Percentiles rank a stretch among this genome's conserved stretches.
Evolutionary conservation across 208 protist species (phyloP).

Genomic region (Crithidia sp.): DNA sequence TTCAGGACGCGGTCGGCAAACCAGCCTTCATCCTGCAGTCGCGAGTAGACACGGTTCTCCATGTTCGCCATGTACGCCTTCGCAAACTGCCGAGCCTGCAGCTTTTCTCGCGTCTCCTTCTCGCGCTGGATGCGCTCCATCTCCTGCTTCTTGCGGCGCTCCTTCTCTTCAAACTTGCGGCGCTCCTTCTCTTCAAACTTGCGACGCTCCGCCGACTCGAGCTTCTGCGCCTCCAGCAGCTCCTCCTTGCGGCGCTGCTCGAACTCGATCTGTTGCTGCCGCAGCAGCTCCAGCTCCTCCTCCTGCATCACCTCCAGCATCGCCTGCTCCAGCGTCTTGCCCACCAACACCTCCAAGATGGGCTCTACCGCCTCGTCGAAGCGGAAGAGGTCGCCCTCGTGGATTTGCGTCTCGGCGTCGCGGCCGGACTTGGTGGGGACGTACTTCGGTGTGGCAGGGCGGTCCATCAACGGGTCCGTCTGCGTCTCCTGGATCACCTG

Average conservation of each 20-base stretch:
- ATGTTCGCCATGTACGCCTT: slow-evolving; percentile 94
- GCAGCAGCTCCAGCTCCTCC: slow-evolving; percentile 95
- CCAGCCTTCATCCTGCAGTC: slow-evolving; percentile 94
- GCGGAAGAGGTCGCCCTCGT: slow-evolving; percentile 97
- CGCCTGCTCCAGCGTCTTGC: slow-evolving; percentile 97
- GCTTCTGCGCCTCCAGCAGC: slow-evolving; percentile 94
- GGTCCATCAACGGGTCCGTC: slow-evolving; percentile 96
- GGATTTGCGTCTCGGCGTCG: slow-evolving; percentile 96
- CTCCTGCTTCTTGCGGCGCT: slow-evolving; percentile 95
- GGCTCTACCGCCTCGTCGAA: slow-evolving; percentile 97
- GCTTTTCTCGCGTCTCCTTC: slow-evolving; percentile 91
- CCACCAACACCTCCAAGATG: slow-evolving; percentile 97
- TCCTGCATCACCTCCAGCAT: slow-evolving; percentile 98
- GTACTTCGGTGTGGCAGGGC: slow-evolving; percentile 94
- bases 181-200: slow-evolving; percentile 96
- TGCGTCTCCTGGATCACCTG: slow-evolving; percentile 92
- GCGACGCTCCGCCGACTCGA: slow-evolving; percentile 95
- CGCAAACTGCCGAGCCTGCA: slow-evolving; percentile 93
- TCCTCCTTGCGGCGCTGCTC: slow-evolving; percentile 96
- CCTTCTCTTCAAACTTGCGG: slow-evolving; percentile 96
- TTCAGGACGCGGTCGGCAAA: slow-evolving; percentile 94
- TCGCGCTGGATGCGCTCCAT: slow-evolving; percentile 89
- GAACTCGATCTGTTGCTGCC: slow-evolving; percentile 95
- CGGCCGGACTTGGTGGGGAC: slow-evolving; percentile 94
- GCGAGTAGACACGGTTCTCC: slow-evolving; percentile 91